phyloP scores from a whole-genome alignment of 1,139 yeast genomes.

The Yamadazyma sp. region DNA sequence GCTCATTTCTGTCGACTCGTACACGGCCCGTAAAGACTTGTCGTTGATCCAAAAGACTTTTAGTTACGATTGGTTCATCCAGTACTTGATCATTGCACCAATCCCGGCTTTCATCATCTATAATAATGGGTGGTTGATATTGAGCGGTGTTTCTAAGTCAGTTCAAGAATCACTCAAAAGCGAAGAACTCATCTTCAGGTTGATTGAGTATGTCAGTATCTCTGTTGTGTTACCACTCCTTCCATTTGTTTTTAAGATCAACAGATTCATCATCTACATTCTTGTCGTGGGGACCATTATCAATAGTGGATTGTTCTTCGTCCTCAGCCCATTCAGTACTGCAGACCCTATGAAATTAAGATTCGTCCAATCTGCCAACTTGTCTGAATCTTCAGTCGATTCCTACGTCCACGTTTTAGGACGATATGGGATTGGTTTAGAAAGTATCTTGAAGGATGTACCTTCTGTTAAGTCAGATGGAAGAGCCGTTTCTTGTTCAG shows the following conservation, averaged over 20 bases:
- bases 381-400: constrained; percentile 26
- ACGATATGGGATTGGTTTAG: constrained; percentile 43
- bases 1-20: constrained; percentile 17
- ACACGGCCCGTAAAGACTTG: constrained; percentile 15
- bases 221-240: constrained; percentile 56
- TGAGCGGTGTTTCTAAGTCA: constrained; percentile 69
- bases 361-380: constrained; percentile 58
- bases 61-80: constrained; percentile 80
- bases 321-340: constrained; percentile 55
- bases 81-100: constrained; percentile 68
- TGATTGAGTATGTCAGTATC: constrained; percentile 34
- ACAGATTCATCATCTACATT: constrained; percentile 47
- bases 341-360: constrained; percentile 68
- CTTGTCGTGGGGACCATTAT: constrained; percentile 31
- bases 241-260: constrained; percentile 73
- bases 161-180: constrained; percentile 60
- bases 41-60: constrained; percentile 38
- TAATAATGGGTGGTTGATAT: constrained; percentile 49
- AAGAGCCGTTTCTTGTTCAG: constrained; percentile 32
- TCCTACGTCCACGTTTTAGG: constrained; percentile 52
- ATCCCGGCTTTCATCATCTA: constrained; percentile 54
- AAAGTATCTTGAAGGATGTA: constrained; percentile 49
- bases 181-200: constrained; percentile 46
- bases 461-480: constrained; percentile 56
- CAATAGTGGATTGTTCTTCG: constrained; percentile 34